Base-by-base conservation (phyloP, 108 stramenopile genomes). In the Discostella stelligeroides region DNA sequence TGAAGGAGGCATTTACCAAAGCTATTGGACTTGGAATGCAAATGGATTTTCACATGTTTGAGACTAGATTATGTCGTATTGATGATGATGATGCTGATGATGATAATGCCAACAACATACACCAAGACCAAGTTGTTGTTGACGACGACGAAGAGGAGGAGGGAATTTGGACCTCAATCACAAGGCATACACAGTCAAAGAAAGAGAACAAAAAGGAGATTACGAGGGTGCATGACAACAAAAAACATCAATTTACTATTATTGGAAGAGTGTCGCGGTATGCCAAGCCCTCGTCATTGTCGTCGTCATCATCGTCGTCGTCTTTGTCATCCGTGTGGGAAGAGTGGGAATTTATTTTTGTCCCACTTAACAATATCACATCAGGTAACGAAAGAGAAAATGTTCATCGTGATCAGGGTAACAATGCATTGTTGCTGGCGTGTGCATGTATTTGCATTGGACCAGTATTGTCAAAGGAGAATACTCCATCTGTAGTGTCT, bases 1-100 rank as follows among this genome's bases (percentile, higher is more conserved):
- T 88, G 63, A 94, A 94, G 60, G 93, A 94, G 70, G 90, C 93
- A 11, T 90, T 90, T 54, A 88, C 89, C 10, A 94, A 94, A 64
- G 90, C 93, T 18, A 46, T 91, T 39, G 93, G 93, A 18, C 46
- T 88, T 18, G 93, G 93, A 20, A 77, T 94, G 75, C 63, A 85
- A 12, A 38, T 80, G 13, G 55, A 79, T 11, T 94, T 94, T 71
- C 46, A 70, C 12, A 65, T 64, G 14, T 87, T 94, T 67, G 86
- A 90, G 43, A 87, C 67, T 11, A 30, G 70, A 30, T 50, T 81
- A 49, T 18, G 20, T 39, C 61, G 68, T 9, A 57, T 63, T 21
- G 79, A 80, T 49, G 68, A 62, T 63, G 59, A 30, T 41, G 70
- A 46, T 59, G 30, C n/a, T n/a, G n/a, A n/a, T 21, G 79, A 80